Evolutionary conservation across 495 filamentous ascomycete genomes (phyloP).

Genomic region (Alectoria sarmentosa): DNA sequence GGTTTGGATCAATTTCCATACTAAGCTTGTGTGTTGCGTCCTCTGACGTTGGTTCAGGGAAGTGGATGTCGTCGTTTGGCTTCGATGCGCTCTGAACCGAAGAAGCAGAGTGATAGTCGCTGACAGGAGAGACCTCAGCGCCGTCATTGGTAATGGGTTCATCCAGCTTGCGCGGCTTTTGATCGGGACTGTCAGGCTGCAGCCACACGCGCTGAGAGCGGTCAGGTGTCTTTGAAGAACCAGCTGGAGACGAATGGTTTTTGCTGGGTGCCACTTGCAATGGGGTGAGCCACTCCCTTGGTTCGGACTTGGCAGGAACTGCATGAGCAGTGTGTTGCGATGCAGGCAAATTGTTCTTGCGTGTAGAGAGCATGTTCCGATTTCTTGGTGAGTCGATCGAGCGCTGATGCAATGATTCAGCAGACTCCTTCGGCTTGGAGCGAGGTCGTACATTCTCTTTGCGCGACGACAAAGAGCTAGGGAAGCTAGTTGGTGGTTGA

Average conservation of each 20-base stretch:
- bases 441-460: conserved; percentile 6
- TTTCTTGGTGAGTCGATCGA: conserved; percentile 8
- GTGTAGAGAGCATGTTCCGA: neutral
- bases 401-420: conserved; percentile 2
- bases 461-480: neutral
- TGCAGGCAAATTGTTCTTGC: neutral
- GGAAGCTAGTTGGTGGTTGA: conserved; percentile 15
- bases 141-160: conserved; percentile 40
- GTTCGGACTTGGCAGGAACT: conserved; percentile 1
- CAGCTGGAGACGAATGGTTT: conserved; percentile 7
- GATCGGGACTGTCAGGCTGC: conserved; percentile 37
- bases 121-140: conserved; percentile 34
- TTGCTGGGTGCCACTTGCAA: conserved; percentile 14
- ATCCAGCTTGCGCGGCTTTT: conserved; percentile 33
- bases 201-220: conserved; percentile 25
- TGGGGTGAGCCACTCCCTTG: conserved; percentile 14
- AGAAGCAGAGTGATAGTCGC: conserved; percentile 44
- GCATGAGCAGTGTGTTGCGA: conserved; percentile 5
- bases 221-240: conserved; percentile 6
- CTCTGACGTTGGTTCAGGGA: conserved; percentile 26
- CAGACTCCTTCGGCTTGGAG: conserved; percentile 5
- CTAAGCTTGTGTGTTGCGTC: conserved; percentile 23
- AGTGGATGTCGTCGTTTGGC: conserved; percentile 21
- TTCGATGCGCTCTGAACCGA: conserved; percentile 24
- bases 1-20: conserved; percentile 13